Evolutionary conservation across 1,284 basidiomycete genomes (phyloP).

Genomic region (Boletellus dicymbophilus): DNA sequence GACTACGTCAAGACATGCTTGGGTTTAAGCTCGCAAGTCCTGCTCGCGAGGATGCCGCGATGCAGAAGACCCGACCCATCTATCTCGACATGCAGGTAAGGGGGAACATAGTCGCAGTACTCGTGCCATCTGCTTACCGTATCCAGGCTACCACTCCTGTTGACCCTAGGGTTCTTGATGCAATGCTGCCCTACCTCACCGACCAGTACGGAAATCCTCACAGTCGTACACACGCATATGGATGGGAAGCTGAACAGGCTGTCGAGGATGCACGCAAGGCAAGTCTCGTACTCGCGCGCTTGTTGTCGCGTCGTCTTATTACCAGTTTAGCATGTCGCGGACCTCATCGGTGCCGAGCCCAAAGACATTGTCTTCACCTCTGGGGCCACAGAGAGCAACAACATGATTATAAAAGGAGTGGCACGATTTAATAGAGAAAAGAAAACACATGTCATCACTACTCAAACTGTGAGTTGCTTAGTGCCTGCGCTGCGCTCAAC

Average conservation of each 20-base stretch:
- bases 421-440: slow-evolving; percentile 93
- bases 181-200: slow-evolving; percentile 95
- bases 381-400: slow-evolving; percentile 98
- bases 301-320: slow-evolving; percentile 16
- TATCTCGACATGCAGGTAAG: slow-evolving; percentile 93
- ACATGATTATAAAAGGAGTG: slow-evolving; percentile 97
- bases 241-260: slow-evolving; percentile 97
- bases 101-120: not conserved
- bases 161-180: slow-evolving; percentile 96
- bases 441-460: slow-evolving; percentile 90
- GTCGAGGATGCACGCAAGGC: slow-evolving; percentile 92
- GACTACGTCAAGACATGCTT: slow-evolving; percentile 68
- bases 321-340: slow-evolving; percentile 73
- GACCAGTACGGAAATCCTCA: slow-evolving; percentile 99
- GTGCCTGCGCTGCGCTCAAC: not conserved
- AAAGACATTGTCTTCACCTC: slow-evolving; percentile 99
- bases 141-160: slow-evolving; percentile 93
- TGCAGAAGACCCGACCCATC: slow-evolving; percentile 79
- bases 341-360: slow-evolving; percentile 89
- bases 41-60: slow-evolving; percentile 60
- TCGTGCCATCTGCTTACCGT: slow-evolving; percentile 14
- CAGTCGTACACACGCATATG: slow-evolving; percentile 97
- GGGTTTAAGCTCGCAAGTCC: slow-evolving; percentile 85
- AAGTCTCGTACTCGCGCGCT: slow-evolving; percentile 15
- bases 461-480: slow-evolving; percentile 71